A percentile compares a stretch with the other conserved stretches of the same genome.
Evolutionary conservation across 139 green algal species (phyloP).

Genomic region (Chlorella sp.): DNA sequence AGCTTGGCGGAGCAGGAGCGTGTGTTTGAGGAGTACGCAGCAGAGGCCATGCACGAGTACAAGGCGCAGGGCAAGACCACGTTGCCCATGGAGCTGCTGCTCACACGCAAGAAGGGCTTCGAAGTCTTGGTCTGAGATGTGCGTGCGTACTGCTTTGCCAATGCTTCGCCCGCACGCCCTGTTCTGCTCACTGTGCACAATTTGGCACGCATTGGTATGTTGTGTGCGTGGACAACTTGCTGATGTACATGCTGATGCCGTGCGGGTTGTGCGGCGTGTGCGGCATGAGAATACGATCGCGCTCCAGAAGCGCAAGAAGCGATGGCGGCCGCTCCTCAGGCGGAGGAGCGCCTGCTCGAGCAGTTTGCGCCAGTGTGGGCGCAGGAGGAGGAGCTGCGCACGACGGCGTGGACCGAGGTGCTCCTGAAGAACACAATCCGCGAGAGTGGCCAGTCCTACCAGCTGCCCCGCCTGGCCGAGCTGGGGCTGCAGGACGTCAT

Average conservation of each 20-base stretch:
- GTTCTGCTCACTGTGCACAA: too few relatives aligned
- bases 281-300: too few relatives aligned
- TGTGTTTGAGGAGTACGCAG: conserved; percentile 42
- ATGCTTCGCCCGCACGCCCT: too few relatives aligned
- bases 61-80: conserved; percentile 39
- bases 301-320: too few relatives aligned
- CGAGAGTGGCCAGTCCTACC: background rate
- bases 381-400: background rate
- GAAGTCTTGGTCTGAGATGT: too few relatives aligned
- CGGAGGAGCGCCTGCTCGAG: too few relatives aligned
- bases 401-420: background rate
- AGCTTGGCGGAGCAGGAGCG: conserved; percentile 28
- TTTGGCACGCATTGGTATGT: too few relatives aligned
- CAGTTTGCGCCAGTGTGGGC: background rate
- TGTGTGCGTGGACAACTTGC: too few relatives aligned
- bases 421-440: background rate
- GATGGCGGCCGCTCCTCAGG: too few relatives aligned
- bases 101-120: conserved; percentile 29
- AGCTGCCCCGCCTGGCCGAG: background rate
- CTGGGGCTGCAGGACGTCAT: background rate
- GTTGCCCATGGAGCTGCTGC: conserved; percentile 41
- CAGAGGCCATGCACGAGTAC: conserved; percentile 57
- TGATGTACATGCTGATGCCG: too few relatives aligned
- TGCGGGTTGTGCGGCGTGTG: too few relatives aligned
- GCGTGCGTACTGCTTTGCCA: too few relatives aligned